phyloP scores from a whole-genome alignment of 2,329 filamentous ascomycete species.

The Didymella pinodella region DNA sequence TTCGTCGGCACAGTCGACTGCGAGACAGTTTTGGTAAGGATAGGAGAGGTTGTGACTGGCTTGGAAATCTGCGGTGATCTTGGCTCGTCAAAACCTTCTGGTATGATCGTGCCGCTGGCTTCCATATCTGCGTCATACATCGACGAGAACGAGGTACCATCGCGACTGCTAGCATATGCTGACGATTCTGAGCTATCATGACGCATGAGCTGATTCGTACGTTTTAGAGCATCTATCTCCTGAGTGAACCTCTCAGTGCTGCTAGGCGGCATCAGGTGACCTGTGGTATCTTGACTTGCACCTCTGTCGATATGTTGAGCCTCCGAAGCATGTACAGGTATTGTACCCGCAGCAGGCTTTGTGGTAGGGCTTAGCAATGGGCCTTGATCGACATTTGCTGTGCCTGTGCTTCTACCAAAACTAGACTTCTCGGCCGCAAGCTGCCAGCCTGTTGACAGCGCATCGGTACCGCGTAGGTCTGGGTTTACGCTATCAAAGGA shows the following conservation, averaged over 20 bases:
- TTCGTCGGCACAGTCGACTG: constrained; percentile 35
- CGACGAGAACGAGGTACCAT: constrained; percentile 37
- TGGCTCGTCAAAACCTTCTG: constrained; percentile 41
- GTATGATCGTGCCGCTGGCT: constrained; percentile 54
- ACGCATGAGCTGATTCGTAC: constrained; percentile 52
- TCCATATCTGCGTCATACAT: constrained; percentile 49
- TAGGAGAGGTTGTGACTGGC: constrained; percentile 24
- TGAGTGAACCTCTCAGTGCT: constrained; percentile 46
- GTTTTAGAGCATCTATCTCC: constrained; percentile 50
- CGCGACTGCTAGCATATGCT: constrained; percentile 45
- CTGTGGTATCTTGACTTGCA: constrained; percentile 26
- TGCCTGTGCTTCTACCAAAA: constrained; percentile 38
- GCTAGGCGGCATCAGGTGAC: constrained; percentile 27
- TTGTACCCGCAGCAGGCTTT: constrained; percentile 40
- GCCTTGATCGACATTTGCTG: constrained; percentile 16
- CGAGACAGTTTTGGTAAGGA: constrained; percentile 37
- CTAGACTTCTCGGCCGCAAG: constrained; percentile 39
- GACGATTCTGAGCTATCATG: constrained; percentile 53
- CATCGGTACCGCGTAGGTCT: constrained; percentile 32
- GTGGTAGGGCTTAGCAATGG: constrained; percentile 31
- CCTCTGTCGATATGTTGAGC: constrained; percentile 22
- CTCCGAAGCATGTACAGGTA: constrained; percentile 26
- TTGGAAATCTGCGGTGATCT: constrained; percentile 37
- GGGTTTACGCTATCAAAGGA: constrained; percentile 56
- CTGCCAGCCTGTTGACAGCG: constrained; percentile 42